A percentile compares a stretch with the other conserved stretches of the same genome.
phyloP scores from a whole-genome alignment of 2,329 filamentous ascomycete genomes.

The Aureobasidium sp. region DNA sequence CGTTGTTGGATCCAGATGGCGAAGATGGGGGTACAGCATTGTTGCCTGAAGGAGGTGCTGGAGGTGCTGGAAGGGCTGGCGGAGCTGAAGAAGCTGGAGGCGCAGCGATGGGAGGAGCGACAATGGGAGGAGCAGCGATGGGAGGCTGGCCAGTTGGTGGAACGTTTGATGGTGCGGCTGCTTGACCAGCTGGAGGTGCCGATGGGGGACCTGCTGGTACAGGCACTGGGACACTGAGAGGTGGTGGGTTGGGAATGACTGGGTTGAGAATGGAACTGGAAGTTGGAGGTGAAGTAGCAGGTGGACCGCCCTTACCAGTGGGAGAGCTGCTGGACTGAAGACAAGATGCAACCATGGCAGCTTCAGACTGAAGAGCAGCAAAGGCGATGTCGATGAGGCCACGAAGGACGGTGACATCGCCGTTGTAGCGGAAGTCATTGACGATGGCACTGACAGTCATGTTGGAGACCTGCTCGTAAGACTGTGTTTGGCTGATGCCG shows the following conservation, averaged over 20 bases:
- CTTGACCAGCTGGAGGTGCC: not conserved
- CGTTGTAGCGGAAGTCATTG: constrained; percentile 9
- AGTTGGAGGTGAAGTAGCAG: not conserved
- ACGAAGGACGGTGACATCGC: constrained; percentile 8
- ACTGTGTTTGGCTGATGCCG: not conserved
- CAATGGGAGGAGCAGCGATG: not conserved
- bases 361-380: constrained; percentile 5
- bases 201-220: not conserved
- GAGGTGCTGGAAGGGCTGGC: not conserved
- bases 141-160: not conserved
- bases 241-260: not conserved
- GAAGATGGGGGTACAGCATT: not conserved
- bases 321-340: not conserved
- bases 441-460: constrained; percentile 7
- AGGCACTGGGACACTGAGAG: constrained; percentile 1
- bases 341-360: constrained; percentile 7
- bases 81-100: not conserved
- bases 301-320: not conserved
- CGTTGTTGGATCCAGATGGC: not conserved
- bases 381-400: constrained; percentile 11
- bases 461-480: constrained; percentile 6
- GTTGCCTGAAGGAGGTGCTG: not conserved
- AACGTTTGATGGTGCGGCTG: not conserved
- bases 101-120: not conserved
- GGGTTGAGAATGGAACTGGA: constrained; percentile 5